Evolutionary conservation across 2,329 filamentous ascomycete genomes (phyloP), one percentile per base, ranked within the genome.

Genomic region (Blastomyces gilchristii): DNA sequence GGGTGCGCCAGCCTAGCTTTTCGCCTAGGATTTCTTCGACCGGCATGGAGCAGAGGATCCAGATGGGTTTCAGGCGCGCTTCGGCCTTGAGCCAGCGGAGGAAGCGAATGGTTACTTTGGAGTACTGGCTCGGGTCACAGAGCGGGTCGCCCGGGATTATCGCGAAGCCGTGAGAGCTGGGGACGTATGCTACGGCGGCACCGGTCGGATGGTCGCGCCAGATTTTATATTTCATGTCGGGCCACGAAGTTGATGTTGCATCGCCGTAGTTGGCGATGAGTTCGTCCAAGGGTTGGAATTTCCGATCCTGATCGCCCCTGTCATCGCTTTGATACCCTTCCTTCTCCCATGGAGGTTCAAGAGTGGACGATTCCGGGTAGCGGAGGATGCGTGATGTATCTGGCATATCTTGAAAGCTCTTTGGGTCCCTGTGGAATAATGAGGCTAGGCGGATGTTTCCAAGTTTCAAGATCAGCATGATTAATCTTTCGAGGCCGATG

Each of bases 231-330:
- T 91, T 86, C 7, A 91, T 89, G 73, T 97, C 92, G 8, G 94
- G 83, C 91, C 91, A 97, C 0, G 91, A 94, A 0, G 92, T 97
- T 71, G 96, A 95, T 58, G 91, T 91, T 1, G 92, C 91, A 75
- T 97, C 92, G 66, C 92, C 92, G 69, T 97, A 97, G 75, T 97
- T 97, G 71, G 91, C 91, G 73, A 97, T 91, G 52, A 97, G 85
- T 72, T 96, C 88, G 73, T 92, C 90, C 5, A 97, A 74, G 0
- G 90, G 82, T 60, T 91, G 91, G 62, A 88, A 79, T 59, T 86
- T 81, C 8, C 80, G 77, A 60, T 77, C 73, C 63, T 76, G 80
- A 68, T 76, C 68, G 12, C 76, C 77, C 14, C 77, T 4, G 25
- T 37, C 45, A 25, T 50, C n/a, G 69, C 63, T 64, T 75, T 69